Evolutionary conservation across 2,329 filamentous ascomycete species (phyloP).

Genomic region (Sporothrix schenckii): DNA sequence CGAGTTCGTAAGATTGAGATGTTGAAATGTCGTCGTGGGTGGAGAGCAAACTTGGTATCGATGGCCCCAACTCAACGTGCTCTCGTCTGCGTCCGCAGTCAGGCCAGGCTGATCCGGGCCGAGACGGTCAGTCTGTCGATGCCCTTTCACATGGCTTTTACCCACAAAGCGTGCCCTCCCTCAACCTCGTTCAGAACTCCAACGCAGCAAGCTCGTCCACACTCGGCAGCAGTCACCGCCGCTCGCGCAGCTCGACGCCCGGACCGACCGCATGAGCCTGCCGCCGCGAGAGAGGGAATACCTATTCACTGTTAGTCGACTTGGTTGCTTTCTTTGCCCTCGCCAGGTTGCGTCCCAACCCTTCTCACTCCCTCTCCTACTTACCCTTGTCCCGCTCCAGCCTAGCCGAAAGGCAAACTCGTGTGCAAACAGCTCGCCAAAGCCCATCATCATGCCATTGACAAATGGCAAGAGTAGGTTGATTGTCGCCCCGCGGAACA

Average conservation of each 20-base stretch:
- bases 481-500: slow-evolving; percentile 87
- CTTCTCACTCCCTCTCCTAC: slow-evolving; percentile 38
- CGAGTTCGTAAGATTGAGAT: neutral
- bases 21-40: neutral
- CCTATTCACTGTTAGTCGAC: slow-evolving; percentile 44
- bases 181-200: neutral
- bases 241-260: slow-evolving; percentile 77
- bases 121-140: neutral
- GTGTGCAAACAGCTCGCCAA: slow-evolving; percentile 95
- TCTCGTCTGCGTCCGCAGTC: neutral
- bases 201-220: neutral
- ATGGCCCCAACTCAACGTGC: neutral
- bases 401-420: slow-evolving; percentile 91
- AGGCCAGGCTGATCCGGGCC: neutral
- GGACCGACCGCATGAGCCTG: slow-evolving; percentile 71
- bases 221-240: slow-evolving; percentile 49
- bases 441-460: slow-evolving; percentile 97
- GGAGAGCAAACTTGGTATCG: neutral
- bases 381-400: slow-evolving; percentile 91
- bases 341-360: neutral
- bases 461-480: slow-evolving; percentile 95
- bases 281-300: slow-evolving; percentile 64
- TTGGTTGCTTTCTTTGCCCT: neutral
- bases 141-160: neutral
- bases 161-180: no score